Conservation (phyloP, 2,329 filamentous ascomycete genomes). For the Trichophyton rubrum region DNA sequence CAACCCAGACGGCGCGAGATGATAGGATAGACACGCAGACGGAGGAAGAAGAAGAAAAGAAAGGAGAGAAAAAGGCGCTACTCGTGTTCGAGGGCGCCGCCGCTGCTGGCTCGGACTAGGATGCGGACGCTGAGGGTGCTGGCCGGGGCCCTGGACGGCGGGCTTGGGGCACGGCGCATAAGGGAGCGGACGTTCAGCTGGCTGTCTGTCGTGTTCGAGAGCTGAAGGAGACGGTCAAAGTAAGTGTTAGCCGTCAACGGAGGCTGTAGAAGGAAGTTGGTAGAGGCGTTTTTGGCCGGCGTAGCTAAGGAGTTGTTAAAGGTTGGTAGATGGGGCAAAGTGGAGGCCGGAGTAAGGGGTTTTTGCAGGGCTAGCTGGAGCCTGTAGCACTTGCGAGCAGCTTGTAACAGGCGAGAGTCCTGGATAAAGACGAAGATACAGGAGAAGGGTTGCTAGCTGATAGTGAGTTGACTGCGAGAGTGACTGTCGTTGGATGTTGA, state of each 20-base stretch:
- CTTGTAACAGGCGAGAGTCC: too few species aligned
- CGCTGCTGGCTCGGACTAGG: not conserved
- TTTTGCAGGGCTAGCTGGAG: too few species aligned
- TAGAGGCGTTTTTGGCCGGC: not conserved
- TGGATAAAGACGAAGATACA: not conserved
- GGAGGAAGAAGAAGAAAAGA: not conserved
- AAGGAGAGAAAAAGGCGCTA: not conserved
- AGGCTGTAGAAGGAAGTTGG: not conserved
- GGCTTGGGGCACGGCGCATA: not conserved
- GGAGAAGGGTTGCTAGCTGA: not conserved
- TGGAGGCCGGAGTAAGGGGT: too few species aligned
- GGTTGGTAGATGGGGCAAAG: not conserved
- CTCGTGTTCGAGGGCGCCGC: conserved; percentile 1
- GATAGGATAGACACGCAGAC: not conserved
- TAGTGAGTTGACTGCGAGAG: too few species aligned
- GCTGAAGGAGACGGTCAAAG: not conserved
- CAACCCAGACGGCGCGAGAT: not conserved
- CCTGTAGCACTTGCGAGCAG: too few species aligned
- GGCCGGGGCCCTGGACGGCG: not conserved
- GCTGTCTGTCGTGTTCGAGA: not conserved
- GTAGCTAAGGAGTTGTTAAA: not conserved
- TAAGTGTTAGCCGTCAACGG: not conserved
- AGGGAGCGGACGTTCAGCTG: not conserved
- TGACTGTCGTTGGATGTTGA: not conserved
- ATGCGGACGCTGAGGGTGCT: not conserved